These are phyloP conservation scores for Botrytis cinerea DNA, from an alignment of 2,329 filamentous ascomycete genomes.

Conservation along the genomic window DNA sequence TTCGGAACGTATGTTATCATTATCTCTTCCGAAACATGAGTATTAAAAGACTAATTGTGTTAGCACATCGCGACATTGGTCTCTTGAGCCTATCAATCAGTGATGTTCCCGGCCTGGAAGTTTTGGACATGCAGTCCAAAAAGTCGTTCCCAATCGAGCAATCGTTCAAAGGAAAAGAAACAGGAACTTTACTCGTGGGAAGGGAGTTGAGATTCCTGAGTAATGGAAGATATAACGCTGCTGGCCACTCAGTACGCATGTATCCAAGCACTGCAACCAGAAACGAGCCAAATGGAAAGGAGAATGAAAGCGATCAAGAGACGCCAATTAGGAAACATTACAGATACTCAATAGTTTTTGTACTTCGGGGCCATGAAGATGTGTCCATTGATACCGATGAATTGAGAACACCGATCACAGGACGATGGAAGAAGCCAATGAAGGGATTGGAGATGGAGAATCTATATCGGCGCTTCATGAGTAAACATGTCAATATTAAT, in stretches of 20 bases:
- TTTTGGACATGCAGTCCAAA: slow-evolving; percentile 29
- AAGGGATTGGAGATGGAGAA: slow-evolving; percentile 29
- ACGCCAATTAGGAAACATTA: slow-evolving; percentile 17
- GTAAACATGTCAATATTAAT: slow-evolving; percentile 37
- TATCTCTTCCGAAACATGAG: background rate
- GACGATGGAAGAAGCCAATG: slow-evolving; percentile 29
- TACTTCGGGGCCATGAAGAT: slow-evolving; percentile 35
- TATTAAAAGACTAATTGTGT: background rate
- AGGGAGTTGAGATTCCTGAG: slow-evolving; percentile 34
- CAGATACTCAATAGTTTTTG: slow-evolving; percentile 37
- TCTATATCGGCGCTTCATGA: slow-evolving; percentile 30
- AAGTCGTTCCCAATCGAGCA: slow-evolving; percentile 34
- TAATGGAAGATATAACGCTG: slow-evolving; percentile 33
- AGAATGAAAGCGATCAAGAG: background rate
- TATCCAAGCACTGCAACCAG: slow-evolving; percentile 23
- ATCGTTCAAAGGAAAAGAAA: slow-evolving; percentile 25
- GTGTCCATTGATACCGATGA: slow-evolving; percentile 33
- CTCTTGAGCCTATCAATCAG: slow-evolving; percentile 37
- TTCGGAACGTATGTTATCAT: slow-evolving; percentile 33
- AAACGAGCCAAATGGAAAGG: background rate
- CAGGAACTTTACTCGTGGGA: slow-evolving; percentile 33
- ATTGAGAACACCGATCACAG: slow-evolving; percentile 35
- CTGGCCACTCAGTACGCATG: slow-evolving; percentile 34
- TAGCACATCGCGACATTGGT: slow-evolving; percentile 37
- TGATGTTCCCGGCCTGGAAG: slow-evolving; percentile 37